Evolutionary conservation across 2,329 filamentous ascomycete genomes (phyloP), one percentile per base, ranked within the genome.

Genomic region (Scleromitrula shiraiana): DNA sequence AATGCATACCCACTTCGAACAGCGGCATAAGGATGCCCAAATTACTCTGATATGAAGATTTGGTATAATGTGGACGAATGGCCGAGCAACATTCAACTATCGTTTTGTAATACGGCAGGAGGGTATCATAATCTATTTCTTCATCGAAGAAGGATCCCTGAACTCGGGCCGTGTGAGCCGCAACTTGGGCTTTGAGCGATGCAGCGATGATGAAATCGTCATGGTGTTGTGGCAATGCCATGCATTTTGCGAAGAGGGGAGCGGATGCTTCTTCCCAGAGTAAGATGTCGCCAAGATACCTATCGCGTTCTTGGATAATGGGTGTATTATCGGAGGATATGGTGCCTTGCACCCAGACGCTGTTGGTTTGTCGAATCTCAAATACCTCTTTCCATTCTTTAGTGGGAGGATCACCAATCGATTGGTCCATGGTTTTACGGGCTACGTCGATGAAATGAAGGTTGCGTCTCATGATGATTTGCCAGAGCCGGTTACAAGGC

Each of bases 21-120:
- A 55, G 45, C 1, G 51, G 38, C 20, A 46, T 44, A 1, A 55
- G n/a, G 17, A 55, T 53, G 1, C 53, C 53, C 4, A 50, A 35
- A 17, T 55, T 47, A n/a, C 50, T 53, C 7, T 37, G 35, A 29
- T 53, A 55, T 2, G 40, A 40, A 12, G 32, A 43, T 4, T 29
- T 9, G 3, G 43, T 37, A 3, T 52, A 42, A 22, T 29, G 37
- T 2, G 46, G 50, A 10, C 33, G 43, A 7, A 54, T 33, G 1
- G 33, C 15, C n/a, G 40, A 12, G 2, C 30, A 46, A 12, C 49
- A 39, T n/a, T 48, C 29, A 15, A 51, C 39, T 20, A 49, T 44
- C 1, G 22, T 40, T 12, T 27, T 23, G 26, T 54, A 56, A 24
- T 52, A 38, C 3, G 23, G 20, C 5, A 49, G n/a, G 14, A 41